Evolutionary conservation across 2,329 filamentous ascomycete species (phyloP).

Genomic region (Penicillium sp.): DNA sequence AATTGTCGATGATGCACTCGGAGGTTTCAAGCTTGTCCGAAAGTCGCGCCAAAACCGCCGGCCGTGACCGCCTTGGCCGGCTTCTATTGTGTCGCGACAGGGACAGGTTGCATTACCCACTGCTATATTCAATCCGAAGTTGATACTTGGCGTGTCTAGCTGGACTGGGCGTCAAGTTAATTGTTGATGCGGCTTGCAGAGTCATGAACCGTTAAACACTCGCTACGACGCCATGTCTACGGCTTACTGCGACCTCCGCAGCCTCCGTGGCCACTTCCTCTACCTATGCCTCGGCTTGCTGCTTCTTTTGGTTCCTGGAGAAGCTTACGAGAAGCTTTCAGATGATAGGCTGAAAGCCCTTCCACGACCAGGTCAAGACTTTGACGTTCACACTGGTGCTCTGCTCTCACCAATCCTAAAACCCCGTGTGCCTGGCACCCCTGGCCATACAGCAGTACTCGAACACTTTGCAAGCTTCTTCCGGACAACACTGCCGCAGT

Average conservation of each 20-base stretch:
- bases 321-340: slow-evolving; percentile 66
- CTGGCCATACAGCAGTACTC: slow-evolving; percentile 72
- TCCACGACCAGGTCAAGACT: slow-evolving; percentile 72
- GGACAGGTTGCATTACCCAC: not conserved
- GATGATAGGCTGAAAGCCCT: slow-evolving; percentile 74
- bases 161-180: slow-evolving; percentile 7
- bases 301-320: slow-evolving; percentile 28
- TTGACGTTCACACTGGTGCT: slow-evolving; percentile 74
- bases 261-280: slow-evolving; percentile 31
- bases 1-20: slow-evolving; percentile 8
- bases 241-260: slow-evolving; percentile 38
- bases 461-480: slow-evolving; percentile 87
- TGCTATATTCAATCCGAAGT: not conserved
- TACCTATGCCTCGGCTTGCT: slow-evolving; percentile 32
- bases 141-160: slow-evolving; percentile 12
- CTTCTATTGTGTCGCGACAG: slow-evolving; percentile 16
- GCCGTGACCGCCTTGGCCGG: slow-evolving; percentile 11
- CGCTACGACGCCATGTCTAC: slow-evolving; percentile 30
- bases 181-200: slow-evolving; percentile 1
- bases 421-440: slow-evolving; percentile 84
- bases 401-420: slow-evolving; percentile 85
- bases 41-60: slow-evolving; percentile 12
- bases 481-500: slow-evolving; percentile 70
- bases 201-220: slow-evolving; percentile 20
- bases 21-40: slow-evolving; percentile 10